Conservation (phyloP, 208 protist species). For the Porcisia hertigi region DNA sequence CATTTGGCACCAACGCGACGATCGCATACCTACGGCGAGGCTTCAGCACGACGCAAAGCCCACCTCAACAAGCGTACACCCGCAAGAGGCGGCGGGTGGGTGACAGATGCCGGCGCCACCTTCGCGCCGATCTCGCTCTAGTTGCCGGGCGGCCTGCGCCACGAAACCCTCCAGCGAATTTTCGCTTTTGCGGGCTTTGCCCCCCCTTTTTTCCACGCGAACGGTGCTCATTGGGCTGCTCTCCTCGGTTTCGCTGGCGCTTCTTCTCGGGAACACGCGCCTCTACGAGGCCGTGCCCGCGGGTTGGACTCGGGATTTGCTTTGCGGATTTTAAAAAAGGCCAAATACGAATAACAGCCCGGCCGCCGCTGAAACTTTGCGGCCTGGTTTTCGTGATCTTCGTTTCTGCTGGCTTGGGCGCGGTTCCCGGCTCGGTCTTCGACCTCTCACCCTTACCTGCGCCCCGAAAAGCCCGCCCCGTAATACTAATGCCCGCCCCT, state of each 20-base stretch:
- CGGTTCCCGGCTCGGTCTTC: too few species aligned
- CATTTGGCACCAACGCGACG: conserved; percentile 26
- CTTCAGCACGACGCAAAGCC: not conserved
- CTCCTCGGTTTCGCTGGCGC: not conserved
- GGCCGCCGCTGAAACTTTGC: too few species aligned
- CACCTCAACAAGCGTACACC: not conserved
- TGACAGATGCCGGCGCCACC: not conserved
- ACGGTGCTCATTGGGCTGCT: conserved; percentile 6
- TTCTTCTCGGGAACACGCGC: not conserved
- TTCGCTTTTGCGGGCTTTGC: not conserved
- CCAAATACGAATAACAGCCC: too few species aligned
- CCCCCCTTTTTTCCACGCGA: conserved; percentile 14
- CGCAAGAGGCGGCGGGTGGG: conserved; percentile 21
- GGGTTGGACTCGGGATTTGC: not conserved
- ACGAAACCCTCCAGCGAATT: conserved; percentile 22
- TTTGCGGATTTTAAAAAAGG: not conserved
- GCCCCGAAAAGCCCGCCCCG: too few species aligned
- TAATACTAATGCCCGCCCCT: too few species aligned
- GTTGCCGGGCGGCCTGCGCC: conserved; percentile 23
- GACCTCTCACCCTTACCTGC: too few species aligned
- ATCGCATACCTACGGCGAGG: conserved; percentile 26
- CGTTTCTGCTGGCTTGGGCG: too few species aligned
- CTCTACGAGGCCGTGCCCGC: not conserved
- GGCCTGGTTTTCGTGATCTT: too few species aligned
- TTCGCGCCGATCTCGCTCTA: conserved; percentile 29